phyloP scores from a whole-genome alignment of 1,284 basidiomycete species.

The Papiliotrema fonsecae region DNA sequence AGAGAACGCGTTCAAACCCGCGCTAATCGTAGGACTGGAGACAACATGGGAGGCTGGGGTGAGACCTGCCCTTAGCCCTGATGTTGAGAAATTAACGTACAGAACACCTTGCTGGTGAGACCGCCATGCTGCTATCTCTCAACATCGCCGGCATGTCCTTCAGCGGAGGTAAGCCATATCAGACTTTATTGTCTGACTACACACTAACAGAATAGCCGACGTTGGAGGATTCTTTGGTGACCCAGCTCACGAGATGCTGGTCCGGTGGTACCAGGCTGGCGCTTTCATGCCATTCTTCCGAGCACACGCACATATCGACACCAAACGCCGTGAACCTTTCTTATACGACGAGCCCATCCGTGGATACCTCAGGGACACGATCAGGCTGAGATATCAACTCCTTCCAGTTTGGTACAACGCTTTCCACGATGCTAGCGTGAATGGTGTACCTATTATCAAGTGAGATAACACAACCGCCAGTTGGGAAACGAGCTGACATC shows the following conservation, averaged over 20 bases:
- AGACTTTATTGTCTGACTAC: not conserved
- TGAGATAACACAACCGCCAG: slow-evolving; percentile 38
- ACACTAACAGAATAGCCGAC: slow-evolving; percentile 60
- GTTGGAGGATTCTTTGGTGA: slow-evolving; percentile 99
- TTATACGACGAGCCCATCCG: slow-evolving; percentile 85
- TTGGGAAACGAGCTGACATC: not conserved
- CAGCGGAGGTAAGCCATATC: slow-evolving; percentile 68
- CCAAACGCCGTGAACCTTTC: slow-evolving; percentile 94
- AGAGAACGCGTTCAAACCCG: not conserved
- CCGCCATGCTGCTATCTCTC: slow-evolving; percentile 90
- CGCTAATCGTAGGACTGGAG: slow-evolving; percentile 62
- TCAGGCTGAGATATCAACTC: slow-evolving; percentile 81
- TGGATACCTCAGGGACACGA: slow-evolving; percentile 68
- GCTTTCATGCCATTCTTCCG: slow-evolving; percentile 97
- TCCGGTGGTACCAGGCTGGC: slow-evolving; percentile 96
- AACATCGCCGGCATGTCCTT: slow-evolving; percentile 92
- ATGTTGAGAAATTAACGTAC: slow-evolving; percentile 2
- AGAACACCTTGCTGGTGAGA: slow-evolving; percentile 84
- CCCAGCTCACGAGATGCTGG: slow-evolving; percentile 86
- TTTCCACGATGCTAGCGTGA: slow-evolving; percentile 77
- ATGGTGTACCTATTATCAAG: slow-evolving; percentile 75
- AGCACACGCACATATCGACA: slow-evolving; percentile 96
- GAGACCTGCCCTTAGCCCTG: slow-evolving; percentile 2
- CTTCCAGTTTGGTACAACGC: slow-evolving; percentile 95
- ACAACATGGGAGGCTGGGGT: slow-evolving; percentile 94